Base-by-base conservation (phyloP, 2,329 filamentous ascomycete genomes). In the Monilinia fructicola region DNA sequence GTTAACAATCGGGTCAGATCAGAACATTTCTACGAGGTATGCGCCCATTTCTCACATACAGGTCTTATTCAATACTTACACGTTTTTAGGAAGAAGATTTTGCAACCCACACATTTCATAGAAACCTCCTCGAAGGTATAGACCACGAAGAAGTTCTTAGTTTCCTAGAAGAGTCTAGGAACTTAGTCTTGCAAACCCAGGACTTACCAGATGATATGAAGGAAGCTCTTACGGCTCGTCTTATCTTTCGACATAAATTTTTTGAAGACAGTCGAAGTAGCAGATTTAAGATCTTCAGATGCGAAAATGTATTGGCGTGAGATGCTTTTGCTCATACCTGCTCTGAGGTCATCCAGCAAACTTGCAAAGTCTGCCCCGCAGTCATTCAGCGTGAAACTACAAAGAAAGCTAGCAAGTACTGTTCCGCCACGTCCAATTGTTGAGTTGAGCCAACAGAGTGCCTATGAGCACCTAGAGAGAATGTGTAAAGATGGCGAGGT, bases 381-480 rank as follows among this genome's bases (percentile, higher is more conserved):
- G n/a, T 87, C 93, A 0, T 98, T 97, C 77, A 97, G 92, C 73
- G 86, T 87, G 31, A 96, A 97, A 75, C 84, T 98, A 48, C 95
- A 99, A 76, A 86, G 93, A n/a, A 90, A 90, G 69, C 82, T 99
- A 42, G 93, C 95, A 0, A 97, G 93, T 72, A 97, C 93, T 0
- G 93, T 97, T 73, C 95, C 95, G 4, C 95, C 95, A 10, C 86
- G 94, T 11, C 93, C 94, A 0, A 94, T 97, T 72, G 91, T 97
- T 14, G 84, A 92, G 64, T 81, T 93, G 3, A 86, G 85, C 35
- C 90, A 91, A 71, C 85, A 88, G 18, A 88, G 92, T 73, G 90
- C 93, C 0, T 85, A 90, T 69, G 79, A 79, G 26, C 88, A 91
- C 71, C 82, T 97, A 69, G 84, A 84, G 66, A 85, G 87, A 54